Evolutionary conservation across 495 filamentous ascomycete genomes (phyloP), one percentile per base, ranked within the genome.

Genomic region (Penicillium longicatenatum): DNA sequence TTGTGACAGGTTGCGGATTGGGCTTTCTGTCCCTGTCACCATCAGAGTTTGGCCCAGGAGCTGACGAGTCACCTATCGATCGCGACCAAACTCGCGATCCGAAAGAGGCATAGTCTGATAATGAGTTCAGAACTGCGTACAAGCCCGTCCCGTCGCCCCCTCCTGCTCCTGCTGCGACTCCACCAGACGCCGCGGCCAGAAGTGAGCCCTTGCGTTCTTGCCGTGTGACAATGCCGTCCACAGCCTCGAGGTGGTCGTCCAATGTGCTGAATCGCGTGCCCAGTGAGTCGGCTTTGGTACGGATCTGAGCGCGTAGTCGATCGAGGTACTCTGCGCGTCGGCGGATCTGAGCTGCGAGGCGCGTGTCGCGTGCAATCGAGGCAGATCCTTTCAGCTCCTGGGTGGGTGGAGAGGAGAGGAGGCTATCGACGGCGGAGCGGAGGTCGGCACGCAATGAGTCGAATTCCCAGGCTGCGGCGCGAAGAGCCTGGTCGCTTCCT

Each of bases 221-320:
- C 1, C 68, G 69, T 17, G 62, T 41, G 2, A 72, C 54, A n/a
- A 79, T 71, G 24, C 58, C 53, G 31, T 70, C 66, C 22, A 79
- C 70, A 0, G 74, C 77, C 35, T 77, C 70, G 17, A 78, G 64
- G 39, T 79, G 74, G 55, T 78, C 75, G 46, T 78, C 75, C 3
- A 79, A 57, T 1, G 70, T 73, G 20, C 65, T 65, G 44, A 79
- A 68, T n/a, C 72, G 69, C 11, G 57, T 58, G 5, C 58, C 48
- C 3, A 79, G 57, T 4, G 70, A 69, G 30, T 78, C 74, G 0
- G 75, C 66, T 22, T 75, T 77, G 44, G 61, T 61, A 16, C 62
- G 65, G 56, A 79, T 72, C 33, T 71, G 73, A 12, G 70, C 31
- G 4, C 70, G 73, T 29, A 75, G 51, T 21, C 72, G 66, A 21